Evolutionary conservation across 2,329 filamentous ascomycete genomes (phyloP).

Genomic region (Lasiodiplodia hormozganensis): DNA sequence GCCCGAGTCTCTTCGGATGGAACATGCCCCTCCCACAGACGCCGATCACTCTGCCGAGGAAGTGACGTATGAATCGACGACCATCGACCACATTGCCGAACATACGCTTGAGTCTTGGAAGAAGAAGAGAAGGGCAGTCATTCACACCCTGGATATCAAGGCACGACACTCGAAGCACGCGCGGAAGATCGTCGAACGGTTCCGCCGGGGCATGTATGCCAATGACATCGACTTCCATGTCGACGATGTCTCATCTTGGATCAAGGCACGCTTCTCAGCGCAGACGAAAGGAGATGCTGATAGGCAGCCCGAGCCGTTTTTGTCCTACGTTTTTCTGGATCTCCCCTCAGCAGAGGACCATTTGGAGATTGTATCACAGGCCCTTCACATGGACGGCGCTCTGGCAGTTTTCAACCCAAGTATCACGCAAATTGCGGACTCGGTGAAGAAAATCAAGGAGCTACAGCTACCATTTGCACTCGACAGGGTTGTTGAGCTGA

Average conservation of each 20-base stretch:
- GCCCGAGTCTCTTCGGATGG: slow-evolving; percentile 39
- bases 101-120: slow-evolving; percentile 30
- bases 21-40: slow-evolving; percentile 36
- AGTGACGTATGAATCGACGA: slow-evolving; percentile 24
- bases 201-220: slow-evolving; percentile 73
- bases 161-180: slow-evolving; percentile 69
- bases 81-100: slow-evolving; percentile 34
- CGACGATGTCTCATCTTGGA: slow-evolving; percentile 69
- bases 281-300: neutral
- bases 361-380: slow-evolving; percentile 59
- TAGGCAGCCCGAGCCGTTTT: slow-evolving; percentile 57
- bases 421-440: slow-evolving; percentile 77
- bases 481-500: slow-evolving; percentile 67
- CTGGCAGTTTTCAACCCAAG: slow-evolving; percentile 77
- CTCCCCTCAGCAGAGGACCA: slow-evolving; percentile 68
- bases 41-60: slow-evolving; percentile 30
- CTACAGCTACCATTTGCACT: slow-evolving; percentile 63
- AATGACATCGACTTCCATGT: slow-evolving; percentile 77
- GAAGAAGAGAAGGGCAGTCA: slow-evolving; percentile 66
- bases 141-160: slow-evolving; percentile 76
- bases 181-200: slow-evolving; percentile 68
- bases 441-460: slow-evolving; percentile 62
- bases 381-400: slow-evolving; percentile 68
- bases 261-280: slow-evolving; percentile 47
- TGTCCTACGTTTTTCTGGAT: slow-evolving; percentile 76